phyloP scores from a whole-genome alignment of 2,329 filamentous ascomycete species.

The Nemania sp. region DNA sequence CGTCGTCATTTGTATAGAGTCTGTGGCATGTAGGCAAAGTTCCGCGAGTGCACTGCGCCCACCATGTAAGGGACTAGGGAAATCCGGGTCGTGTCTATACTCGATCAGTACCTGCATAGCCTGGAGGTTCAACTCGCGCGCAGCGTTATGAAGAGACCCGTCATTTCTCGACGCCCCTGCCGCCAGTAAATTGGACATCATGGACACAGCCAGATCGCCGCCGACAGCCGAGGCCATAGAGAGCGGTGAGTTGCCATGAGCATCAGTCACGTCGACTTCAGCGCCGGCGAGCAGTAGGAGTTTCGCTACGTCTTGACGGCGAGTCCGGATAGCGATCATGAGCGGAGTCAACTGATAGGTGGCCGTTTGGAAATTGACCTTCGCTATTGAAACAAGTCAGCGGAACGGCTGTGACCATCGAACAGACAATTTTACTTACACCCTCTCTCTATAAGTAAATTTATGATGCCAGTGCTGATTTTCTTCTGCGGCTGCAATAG shows the following conservation, averaged over 20 bases:
- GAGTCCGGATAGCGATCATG: slow-evolving; percentile 60
- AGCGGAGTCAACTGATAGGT: slow-evolving; percentile 59
- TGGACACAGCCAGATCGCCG: slow-evolving; percentile 55
- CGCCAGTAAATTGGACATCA: slow-evolving; percentile 58
- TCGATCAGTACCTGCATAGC: slow-evolving; percentile 61
- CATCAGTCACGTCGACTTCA: slow-evolving; percentile 62
- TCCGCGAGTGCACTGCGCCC: slow-evolving; percentile 67
- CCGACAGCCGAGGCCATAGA: slow-evolving; percentile 61
- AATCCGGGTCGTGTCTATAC: slow-evolving; percentile 65
- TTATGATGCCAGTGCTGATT: slow-evolving; percentile 61
- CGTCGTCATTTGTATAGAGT: slow-evolving; percentile 48
- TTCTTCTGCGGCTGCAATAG: slow-evolving; percentile 65
- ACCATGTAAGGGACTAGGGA: slow-evolving; percentile 63
- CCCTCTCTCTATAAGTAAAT: slow-evolving; percentile 55
- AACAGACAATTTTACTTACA: slow-evolving; percentile 32
- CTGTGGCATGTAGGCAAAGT: slow-evolving; percentile 60
- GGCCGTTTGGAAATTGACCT: slow-evolving; percentile 58
- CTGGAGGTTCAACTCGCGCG: slow-evolving; percentile 59
- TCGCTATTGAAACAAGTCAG: slow-evolving; percentile 44
- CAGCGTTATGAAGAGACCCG: slow-evolving; percentile 68
- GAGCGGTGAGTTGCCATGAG: slow-evolving; percentile 60
- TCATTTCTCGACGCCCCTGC: slow-evolving; percentile 63
- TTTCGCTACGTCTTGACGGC: slow-evolving; percentile 60
- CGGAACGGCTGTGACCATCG: not conserved
- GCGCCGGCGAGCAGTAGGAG: slow-evolving; percentile 60